Evolutionary conservation across 2,329 filamentous ascomycete species (phyloP).

Genomic region (Clarireedia paspali): DNA sequence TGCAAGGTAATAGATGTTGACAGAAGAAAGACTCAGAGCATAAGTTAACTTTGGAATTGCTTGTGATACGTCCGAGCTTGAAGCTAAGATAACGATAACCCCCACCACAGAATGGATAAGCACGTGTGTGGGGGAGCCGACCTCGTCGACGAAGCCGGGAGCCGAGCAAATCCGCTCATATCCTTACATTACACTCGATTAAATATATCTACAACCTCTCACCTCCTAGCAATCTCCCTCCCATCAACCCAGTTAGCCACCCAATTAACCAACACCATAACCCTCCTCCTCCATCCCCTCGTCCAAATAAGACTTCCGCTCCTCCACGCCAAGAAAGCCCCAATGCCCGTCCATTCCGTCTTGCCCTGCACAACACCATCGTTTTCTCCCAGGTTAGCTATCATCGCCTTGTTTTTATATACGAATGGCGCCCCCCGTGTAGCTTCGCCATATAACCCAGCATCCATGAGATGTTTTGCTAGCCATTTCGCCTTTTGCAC

Average conservation of each 20-base stretch:
- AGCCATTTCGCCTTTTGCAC: conserved; percentile 18
- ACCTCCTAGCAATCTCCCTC: conserved; percentile 14
- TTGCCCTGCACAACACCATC: conserved; percentile 17
- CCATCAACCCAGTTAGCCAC: conserved; percentile 16
- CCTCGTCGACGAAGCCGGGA: too few species aligned
- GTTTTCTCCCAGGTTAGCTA: conserved; percentile 17
- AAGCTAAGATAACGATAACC: too few species aligned
- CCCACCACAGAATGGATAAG: too few species aligned
- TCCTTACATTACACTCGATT: too few species aligned
- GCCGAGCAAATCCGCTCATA: too few species aligned
- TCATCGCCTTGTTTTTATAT: conserved; percentile 14
- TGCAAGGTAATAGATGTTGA: too few species aligned
- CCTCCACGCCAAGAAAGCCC: conserved; percentile 20
- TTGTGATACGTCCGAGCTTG: too few species aligned
- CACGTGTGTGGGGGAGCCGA: too few species aligned
- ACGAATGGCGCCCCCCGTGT: conserved; percentile 7
- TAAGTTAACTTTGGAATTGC: too few species aligned
- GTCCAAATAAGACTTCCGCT: conserved; percentile 19
- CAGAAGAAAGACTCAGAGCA: too few species aligned
- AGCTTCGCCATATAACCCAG: not conserved
- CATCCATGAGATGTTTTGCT: not conserved
- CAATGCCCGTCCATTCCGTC: conserved; percentile 14
- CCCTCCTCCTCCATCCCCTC: conserved; percentile 17
- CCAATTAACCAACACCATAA: conserved; percentile 19
- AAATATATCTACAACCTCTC: not conserved